These are phyloP conservation scores for Sporothrix phasma DNA, from an alignment of 2,329 filamentous ascomycete species.

Conservation along the genomic window DNA sequence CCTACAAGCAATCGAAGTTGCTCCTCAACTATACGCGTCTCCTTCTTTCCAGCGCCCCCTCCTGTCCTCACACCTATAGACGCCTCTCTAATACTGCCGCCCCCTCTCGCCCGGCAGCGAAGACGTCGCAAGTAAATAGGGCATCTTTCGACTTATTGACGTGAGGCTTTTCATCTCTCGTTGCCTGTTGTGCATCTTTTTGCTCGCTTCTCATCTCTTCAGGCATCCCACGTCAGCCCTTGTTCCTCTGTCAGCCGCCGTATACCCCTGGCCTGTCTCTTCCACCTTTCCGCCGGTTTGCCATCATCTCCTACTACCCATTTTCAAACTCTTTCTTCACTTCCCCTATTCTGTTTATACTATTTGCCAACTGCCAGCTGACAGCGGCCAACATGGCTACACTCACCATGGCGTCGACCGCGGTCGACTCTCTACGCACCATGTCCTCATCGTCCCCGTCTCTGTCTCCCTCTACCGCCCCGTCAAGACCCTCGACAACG, in stretches of 20 bases:
- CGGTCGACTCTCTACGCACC: background rate
- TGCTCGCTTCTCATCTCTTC: background rate
- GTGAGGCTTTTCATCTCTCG: background rate
- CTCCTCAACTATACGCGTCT: background rate
- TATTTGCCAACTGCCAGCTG: too few species aligned
- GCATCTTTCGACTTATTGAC: background rate
- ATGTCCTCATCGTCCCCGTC: background rate
- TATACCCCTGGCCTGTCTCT: background rate
- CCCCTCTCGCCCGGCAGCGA: background rate
- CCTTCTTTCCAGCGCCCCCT: background rate
- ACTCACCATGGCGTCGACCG: conserved; percentile 13
- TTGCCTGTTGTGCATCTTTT: background rate
- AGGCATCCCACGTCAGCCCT: background rate
- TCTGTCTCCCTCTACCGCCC: conserved; percentile 7
- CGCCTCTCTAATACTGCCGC: background rate
- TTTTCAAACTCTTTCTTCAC: background rate
- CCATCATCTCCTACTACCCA: background rate
- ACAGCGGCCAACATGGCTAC: conserved; percentile 3
- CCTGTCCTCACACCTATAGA: background rate
- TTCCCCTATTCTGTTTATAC: background rate
- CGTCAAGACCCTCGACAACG: background rate
- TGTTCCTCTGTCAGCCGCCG: background rate
- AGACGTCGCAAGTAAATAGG: background rate
- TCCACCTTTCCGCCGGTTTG: background rate
- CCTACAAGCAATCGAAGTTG: background rate